phyloP scores from a whole-genome alignment of 2,329 filamentous ascomycete genomes.

The Penicillium paneum region DNA sequence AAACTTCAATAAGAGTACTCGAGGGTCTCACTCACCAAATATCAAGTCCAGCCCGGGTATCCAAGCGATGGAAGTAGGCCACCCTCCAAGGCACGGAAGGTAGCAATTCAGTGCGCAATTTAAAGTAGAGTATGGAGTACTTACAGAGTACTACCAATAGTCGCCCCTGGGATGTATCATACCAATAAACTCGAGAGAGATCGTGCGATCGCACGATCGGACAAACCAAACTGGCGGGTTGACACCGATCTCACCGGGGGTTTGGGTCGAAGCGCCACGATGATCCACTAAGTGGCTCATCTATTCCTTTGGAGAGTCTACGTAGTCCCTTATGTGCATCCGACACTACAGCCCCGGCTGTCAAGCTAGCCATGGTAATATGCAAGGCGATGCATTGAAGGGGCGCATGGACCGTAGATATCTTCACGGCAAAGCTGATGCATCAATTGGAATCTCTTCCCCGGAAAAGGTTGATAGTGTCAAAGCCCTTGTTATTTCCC shows the following conservation, averaged over 20 bases:
- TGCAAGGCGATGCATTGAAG: slow-evolving; percentile 1
- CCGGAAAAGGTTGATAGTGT: background rate
- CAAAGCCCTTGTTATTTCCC: too few relatives aligned
- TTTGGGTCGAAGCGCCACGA: background rate
- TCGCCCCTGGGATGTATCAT: background rate
- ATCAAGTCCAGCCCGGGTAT: background rate
- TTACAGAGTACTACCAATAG: too few relatives aligned
- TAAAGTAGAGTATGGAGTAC: too few relatives aligned
- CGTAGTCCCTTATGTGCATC: background rate
- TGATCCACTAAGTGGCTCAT: background rate
- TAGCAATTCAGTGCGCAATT: too few relatives aligned
- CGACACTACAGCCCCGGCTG: background rate
- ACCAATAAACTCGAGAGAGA: too few relatives aligned
- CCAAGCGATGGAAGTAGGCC: too few relatives aligned
- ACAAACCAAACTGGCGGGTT: slow-evolving; percentile 7
- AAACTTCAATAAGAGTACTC: background rate
- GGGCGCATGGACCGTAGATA: background rate
- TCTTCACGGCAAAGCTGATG: background rate
- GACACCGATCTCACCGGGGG: background rate
- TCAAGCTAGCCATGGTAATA: background rate
- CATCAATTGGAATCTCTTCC: background rate
- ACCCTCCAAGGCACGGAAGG: too few relatives aligned
- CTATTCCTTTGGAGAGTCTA: background rate
- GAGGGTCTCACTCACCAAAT: background rate
- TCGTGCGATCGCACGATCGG: slow-evolving; percentile 5